Evolutionary conservation across 768 basidiomycete genomes (phyloP).

Genomic region (Boletales sp.): DNA sequence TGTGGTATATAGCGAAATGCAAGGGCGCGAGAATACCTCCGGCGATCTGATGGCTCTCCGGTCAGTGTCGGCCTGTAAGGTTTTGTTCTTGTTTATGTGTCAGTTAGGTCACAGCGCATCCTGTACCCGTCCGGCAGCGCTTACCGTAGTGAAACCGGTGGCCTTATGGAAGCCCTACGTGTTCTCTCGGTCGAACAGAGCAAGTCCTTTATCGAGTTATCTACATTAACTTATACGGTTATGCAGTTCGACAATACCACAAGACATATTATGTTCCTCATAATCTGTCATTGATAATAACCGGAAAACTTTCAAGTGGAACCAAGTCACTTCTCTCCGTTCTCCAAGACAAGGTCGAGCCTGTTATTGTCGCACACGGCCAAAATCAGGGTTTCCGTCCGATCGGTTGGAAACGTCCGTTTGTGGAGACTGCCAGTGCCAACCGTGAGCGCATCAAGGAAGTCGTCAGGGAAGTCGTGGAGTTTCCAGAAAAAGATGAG

Average conservation of each 20-base stretch:
- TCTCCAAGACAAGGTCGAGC: constrained; percentile 80
- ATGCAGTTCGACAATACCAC: constrained; percentile 85
- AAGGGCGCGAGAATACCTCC: constrained; percentile 90
- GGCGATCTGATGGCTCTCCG: constrained; percentile 85
- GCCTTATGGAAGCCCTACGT: constrained; percentile 88
- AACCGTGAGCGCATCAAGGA: constrained; percentile 48
- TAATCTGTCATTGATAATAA: constrained; percentile 85
- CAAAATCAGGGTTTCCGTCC: constrained; percentile 71
- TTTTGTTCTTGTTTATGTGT: constrained; percentile 4
- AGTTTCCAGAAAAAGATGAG: constrained; percentile 97
- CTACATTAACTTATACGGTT: constrained; percentile 13
- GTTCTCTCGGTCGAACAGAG: constrained; percentile 86
- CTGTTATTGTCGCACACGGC: constrained; percentile 70
- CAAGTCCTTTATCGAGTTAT: constrained; percentile 31
- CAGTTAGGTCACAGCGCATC: constrained; percentile 66
- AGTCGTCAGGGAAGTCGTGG: constrained; percentile 62
- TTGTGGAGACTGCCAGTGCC: constrained; percentile 82
- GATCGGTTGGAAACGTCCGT: constrained; percentile 87
- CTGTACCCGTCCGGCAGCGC: constrained; percentile 79
- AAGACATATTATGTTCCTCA: constrained; percentile 88
- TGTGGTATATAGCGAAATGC: constrained; percentile 97
- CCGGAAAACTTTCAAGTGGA: constrained; percentile 79
- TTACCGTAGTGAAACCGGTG: constrained; percentile 96
- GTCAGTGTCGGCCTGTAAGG: constrained; percentile 39
- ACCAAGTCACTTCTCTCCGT: constrained; percentile 75